Evolutionary conservation across 2,329 filamentous ascomycete species (phyloP).

Genomic region (Fusarium napiforme): DNA sequence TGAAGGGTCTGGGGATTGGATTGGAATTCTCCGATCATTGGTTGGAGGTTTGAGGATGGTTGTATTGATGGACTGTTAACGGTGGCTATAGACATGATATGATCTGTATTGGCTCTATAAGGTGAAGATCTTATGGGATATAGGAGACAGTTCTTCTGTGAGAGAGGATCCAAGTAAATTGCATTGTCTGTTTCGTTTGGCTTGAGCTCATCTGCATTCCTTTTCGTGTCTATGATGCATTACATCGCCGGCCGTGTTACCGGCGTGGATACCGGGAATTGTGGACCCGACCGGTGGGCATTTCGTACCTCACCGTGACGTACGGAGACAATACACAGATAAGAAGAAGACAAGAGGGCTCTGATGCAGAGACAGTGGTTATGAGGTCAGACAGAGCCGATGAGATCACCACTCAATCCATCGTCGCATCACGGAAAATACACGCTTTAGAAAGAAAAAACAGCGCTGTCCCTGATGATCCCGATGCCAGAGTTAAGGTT

Average conservation of each 20-base stretch:
- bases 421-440: too few relatives aligned
- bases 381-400: not conserved
- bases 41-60: not conserved
- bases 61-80: not conserved
- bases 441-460: too few relatives aligned
- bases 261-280: not conserved
- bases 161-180: fast-evolving
- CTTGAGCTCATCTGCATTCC: not conserved
- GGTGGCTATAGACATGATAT: not conserved
- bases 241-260: not conserved
- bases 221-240: not conserved
- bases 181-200: fast-evolving
- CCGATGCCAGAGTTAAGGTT: not conserved
- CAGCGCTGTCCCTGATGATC: not conserved
- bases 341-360: too few relatives aligned
- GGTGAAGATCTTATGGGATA: too few relatives aligned
- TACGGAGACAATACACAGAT: not conserved
- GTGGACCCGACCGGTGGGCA: not conserved
- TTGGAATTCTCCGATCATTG: not conserved
- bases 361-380: too few relatives aligned
- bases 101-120: not conserved
- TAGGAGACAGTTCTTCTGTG: fast-evolving
- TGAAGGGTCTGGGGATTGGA: not conserved
- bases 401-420: not conserved
- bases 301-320: not conserved